Evolutionary conservation across 1,284 basidiomycete species (phyloP).

Genomic region (Irpex sp.): DNA sequence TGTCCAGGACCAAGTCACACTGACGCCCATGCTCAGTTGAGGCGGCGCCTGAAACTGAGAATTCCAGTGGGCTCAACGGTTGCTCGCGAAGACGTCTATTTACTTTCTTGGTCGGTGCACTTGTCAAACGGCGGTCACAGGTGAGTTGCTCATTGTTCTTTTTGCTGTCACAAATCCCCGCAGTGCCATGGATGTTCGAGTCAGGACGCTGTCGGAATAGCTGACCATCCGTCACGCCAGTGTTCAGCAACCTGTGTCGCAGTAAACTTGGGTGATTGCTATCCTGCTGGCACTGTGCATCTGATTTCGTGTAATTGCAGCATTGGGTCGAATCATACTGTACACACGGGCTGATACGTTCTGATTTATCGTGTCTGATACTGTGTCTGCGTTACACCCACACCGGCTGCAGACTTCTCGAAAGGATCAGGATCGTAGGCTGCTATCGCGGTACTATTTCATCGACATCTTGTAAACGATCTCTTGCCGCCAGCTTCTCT

Average conservation of each 20-base stretch:
- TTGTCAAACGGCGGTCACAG: neutral
- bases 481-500: neutral
- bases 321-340: neutral
- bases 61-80: neutral
- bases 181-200: neutral
- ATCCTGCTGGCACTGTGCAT: neutral
- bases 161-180: neutral
- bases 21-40: neutral
- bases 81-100: neutral
- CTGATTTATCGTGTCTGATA: too few relatives aligned
- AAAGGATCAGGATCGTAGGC: neutral
- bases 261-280: too few relatives aligned
- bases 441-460: slow-evolving; percentile 6
- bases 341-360: slow-evolving; percentile 3
- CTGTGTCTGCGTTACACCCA: too few relatives aligned
- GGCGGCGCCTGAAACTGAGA: neutral
- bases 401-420: neutral
- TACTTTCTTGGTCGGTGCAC: neutral
- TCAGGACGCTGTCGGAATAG: neutral
- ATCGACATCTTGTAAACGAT: slow-evolving; percentile 1
- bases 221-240: neutral
- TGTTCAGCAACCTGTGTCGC: neutral
- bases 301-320: neutral
- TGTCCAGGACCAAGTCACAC: neutral
- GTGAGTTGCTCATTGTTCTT: neutral